These are phyloP conservation scores for Aspergillus heteromorphus DNA, from an alignment of 495 filamentous ascomycete genomes.

Conservation along the genomic window DNA sequence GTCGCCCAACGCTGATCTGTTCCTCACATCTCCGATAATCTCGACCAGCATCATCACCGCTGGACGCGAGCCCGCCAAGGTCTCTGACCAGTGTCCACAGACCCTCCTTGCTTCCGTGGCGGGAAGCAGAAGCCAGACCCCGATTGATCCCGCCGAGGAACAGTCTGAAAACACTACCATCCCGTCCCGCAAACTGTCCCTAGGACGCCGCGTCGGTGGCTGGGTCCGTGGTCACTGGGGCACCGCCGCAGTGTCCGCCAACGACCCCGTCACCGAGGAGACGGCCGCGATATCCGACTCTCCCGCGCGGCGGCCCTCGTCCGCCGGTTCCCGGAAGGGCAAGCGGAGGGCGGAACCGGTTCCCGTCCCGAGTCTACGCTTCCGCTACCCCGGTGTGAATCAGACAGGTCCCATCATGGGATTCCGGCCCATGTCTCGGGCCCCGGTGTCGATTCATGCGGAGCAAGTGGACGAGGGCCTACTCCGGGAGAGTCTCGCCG, in stretches of 20 bases:
- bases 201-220: conserved; percentile 46
- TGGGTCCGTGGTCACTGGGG: conserved; percentile 56
- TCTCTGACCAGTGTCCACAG: conserved; percentile 25
- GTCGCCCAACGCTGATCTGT: conserved; percentile 27
- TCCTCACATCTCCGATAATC: conserved; percentile 39
- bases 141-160: conserved; percentile 11
- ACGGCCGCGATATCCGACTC: neutral
- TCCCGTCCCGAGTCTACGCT: conserved; percentile 15
- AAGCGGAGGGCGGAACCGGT: conserved; percentile 3
- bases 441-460: conserved; percentile 29
- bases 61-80: conserved; percentile 22
- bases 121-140: conserved; percentile 14
- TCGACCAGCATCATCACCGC: conserved; percentile 42
- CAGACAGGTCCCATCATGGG: conserved; percentile 45
- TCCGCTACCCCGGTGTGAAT: conserved; percentile 42
- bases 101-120: conserved; percentile 38
- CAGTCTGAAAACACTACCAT: conserved; percentile 22
- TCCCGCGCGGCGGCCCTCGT: conserved; percentile 1
- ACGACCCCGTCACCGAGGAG: conserved; percentile 14
- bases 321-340: neutral
- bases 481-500: conserved; percentile 38
- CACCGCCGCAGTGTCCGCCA: conserved; percentile 29
- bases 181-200: conserved; percentile 23
- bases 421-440: conserved; percentile 27
- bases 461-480: conserved; percentile 33